Conservation (phyloP, 2,329 filamentous ascomycete genomes). For the Fusarium poae region DNA sequence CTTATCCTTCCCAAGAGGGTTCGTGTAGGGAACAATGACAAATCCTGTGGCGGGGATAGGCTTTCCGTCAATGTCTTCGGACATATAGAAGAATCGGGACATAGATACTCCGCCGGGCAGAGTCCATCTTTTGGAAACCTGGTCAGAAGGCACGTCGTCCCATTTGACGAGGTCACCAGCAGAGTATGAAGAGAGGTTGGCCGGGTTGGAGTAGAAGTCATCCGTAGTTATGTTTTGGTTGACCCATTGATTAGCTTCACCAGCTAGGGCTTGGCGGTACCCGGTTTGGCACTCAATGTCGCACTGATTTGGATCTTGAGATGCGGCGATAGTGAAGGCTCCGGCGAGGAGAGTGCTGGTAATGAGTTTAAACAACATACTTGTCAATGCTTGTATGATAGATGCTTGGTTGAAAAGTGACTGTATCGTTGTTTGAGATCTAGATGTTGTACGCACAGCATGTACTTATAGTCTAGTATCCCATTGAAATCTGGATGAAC, state of each 20-base stretch:
- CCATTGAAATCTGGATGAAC: too few species aligned
- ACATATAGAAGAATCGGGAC: conserved; percentile 22
- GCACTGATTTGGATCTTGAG: conserved; percentile 10
- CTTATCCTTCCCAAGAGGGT: conserved; percentile 17
- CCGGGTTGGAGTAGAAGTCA: conserved; percentile 10
- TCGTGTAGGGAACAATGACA: conserved; percentile 11
- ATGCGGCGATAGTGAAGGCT: not conserved
- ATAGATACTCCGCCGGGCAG: conserved; percentile 8
- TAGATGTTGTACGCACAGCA: too few species aligned
- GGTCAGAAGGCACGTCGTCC: conserved; percentile 10
- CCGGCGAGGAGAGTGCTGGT: not conserved
- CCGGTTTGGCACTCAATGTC: conserved; percentile 7
- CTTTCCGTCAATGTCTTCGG: conserved; percentile 20
- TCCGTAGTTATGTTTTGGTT: conserved; percentile 7
- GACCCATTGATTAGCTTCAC: conserved; percentile 6
- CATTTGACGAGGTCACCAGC: conserved; percentile 24
- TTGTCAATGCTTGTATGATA: too few species aligned
- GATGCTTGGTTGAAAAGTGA: too few species aligned
- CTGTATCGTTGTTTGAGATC: too few species aligned
- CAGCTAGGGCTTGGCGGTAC: not conserved
- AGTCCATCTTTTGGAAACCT: conserved; percentile 15
- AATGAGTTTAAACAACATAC: conserved; percentile 3
- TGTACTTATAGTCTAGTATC: too few species aligned
- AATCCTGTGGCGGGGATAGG: conserved; percentile 17
- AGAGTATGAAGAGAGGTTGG: not conserved